These are phyloP conservation scores for Colletotrichum godetiae DNA, from an alignment of 2,329 filamentous ascomycete species.

Conservation along the genomic window DNA sequence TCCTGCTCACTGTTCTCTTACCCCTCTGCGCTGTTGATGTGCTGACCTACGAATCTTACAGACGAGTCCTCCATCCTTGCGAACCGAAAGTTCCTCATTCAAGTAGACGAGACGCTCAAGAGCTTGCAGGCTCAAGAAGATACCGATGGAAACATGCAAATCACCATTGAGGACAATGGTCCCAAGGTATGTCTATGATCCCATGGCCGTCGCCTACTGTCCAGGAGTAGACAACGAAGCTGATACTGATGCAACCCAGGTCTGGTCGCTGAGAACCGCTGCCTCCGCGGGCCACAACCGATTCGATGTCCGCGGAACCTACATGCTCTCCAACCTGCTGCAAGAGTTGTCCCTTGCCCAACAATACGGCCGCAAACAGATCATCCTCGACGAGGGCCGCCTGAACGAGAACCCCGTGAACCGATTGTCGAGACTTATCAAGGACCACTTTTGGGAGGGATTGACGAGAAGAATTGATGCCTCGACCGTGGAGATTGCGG, in stretches of 20 bases:
- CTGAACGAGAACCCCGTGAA: slow-evolving; percentile 96
- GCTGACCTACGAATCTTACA: slow-evolving; percentile 47
- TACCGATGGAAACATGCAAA: slow-evolving; percentile 94
- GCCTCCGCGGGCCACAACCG: slow-evolving; percentile 87
- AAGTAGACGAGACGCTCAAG: slow-evolving; percentile 86
- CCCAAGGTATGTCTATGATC: slow-evolving; percentile 74
- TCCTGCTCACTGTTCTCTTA: not conserved
- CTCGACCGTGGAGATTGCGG: slow-evolving; percentile 86
- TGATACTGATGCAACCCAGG: slow-evolving; percentile 57
- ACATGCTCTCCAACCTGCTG: slow-evolving; percentile 95
- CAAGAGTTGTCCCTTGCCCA: slow-evolving; percentile 95
- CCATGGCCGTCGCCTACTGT: not conserved
- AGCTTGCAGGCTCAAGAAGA: slow-evolving; percentile 87
- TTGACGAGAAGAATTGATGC: slow-evolving; percentile 91
- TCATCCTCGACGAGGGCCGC: slow-evolving; percentile 89
- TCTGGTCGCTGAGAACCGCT: slow-evolving; percentile 85
- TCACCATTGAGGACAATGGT: slow-evolving; percentile 95
- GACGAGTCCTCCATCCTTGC: slow-evolving; percentile 76
- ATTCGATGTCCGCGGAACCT: slow-evolving; percentile 93
- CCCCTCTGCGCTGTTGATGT: not conserved
- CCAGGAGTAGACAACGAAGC: not conserved
- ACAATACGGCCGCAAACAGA: slow-evolving; percentile 88
- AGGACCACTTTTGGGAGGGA: slow-evolving; percentile 91
- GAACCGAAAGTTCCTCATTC: slow-evolving; percentile 82
- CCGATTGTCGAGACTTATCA: slow-evolving; percentile 86